Conservation (phyloP, 2,329 filamentous ascomycete species). For the Fusarium tuaranense region DNA sequence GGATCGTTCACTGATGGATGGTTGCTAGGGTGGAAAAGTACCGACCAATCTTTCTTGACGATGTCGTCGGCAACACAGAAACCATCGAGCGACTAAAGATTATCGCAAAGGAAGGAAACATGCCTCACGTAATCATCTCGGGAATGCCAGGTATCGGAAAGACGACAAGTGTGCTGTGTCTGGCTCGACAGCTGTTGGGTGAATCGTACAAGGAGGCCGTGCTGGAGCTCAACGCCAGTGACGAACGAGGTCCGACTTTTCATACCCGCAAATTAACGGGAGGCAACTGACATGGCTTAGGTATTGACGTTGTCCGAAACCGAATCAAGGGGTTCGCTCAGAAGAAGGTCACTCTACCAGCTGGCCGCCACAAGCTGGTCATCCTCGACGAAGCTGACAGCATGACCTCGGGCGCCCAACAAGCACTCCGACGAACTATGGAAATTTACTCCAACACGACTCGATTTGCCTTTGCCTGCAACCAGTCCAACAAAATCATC, state of each 20-base stretch:
- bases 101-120: constrained; percentile 98
- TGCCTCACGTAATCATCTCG: constrained; percentile 99
- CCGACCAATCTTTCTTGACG: constrained; percentile 91
- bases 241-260: constrained; percentile 79
- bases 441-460: constrained; percentile 98
- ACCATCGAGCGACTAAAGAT: constrained; percentile 98
- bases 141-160: constrained; percentile 99
- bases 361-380: constrained; percentile 93
- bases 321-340: constrained; percentile 98
- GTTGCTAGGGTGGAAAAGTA: constrained; percentile 94
- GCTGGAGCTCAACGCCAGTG: constrained; percentile 93
- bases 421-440: constrained; percentile 95
- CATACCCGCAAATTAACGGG: not conserved
- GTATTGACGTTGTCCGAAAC: constrained; percentile 97
- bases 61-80: constrained; percentile 97
- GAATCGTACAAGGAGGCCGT: constrained; percentile 98
- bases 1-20: constrained; percentile 41
- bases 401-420: constrained; percentile 97
- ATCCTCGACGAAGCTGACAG: constrained; percentile 98
- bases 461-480: constrained; percentile 97
- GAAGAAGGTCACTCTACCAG: constrained; percentile 95
- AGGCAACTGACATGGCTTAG: constrained; percentile 51
- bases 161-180: constrained; percentile 93
- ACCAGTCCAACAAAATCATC: constrained; percentile 99
- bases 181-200: constrained; percentile 90